phyloP scores from a whole-genome alignment of 1,284 basidiomycete genomes.

The Papiliotrema laurentii region DNA sequence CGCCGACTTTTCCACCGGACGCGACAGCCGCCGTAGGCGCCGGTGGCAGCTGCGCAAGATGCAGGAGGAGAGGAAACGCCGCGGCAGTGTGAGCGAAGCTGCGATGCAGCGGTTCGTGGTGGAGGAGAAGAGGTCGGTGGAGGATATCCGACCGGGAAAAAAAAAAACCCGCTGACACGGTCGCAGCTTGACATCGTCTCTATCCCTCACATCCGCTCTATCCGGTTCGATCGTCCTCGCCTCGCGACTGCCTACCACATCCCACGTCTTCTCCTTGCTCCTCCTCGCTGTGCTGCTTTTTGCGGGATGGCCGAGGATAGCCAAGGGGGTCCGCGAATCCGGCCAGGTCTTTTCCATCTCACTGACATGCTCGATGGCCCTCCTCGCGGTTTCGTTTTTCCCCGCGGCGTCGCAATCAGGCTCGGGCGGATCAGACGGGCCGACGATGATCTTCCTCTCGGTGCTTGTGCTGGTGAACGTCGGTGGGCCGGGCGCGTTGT shows the following conservation, averaged over 20 bases:
- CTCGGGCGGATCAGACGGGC: slow-evolving; percentile 8
- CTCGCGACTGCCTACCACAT: slow-evolving; percentile 75
- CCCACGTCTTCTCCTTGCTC: slow-evolving; percentile 85
- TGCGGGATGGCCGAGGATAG: slow-evolving; percentile 75
- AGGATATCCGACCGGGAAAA: neutral
- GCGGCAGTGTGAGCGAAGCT: slow-evolving; percentile 3
- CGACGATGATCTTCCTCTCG: slow-evolving; percentile 21
- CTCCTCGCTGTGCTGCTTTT: slow-evolving; percentile 81
- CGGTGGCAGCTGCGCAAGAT: slow-evolving; percentile 10
- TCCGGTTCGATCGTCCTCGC: slow-evolving; percentile 91
- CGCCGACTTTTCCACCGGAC: slow-evolving; percentile 59
- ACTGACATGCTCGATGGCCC: slow-evolving; percentile 29
- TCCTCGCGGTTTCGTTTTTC: slow-evolving; percentile 30
- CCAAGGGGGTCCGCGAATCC: slow-evolving; percentile 62
- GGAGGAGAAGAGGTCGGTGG: slow-evolving; percentile 35
- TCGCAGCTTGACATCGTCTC: slow-evolving; percentile 71
- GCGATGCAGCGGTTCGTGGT: slow-evolving; percentile 7
- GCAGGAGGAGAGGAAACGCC: slow-evolving; percentile 12
- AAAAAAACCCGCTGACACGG: neutral
- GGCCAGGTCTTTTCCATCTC: slow-evolving; percentile 28
- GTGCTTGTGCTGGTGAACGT: slow-evolving; percentile 29
- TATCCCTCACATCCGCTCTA: slow-evolving; percentile 92
- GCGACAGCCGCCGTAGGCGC: slow-evolving; percentile 28
- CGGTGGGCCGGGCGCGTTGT: slow-evolving; percentile 37
- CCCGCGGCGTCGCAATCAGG: slow-evolving; percentile 3